Base-by-base conservation (phyloP, 495 filamentous ascomycete genomes). In the Trichocladium uniseriatum region DNA sequence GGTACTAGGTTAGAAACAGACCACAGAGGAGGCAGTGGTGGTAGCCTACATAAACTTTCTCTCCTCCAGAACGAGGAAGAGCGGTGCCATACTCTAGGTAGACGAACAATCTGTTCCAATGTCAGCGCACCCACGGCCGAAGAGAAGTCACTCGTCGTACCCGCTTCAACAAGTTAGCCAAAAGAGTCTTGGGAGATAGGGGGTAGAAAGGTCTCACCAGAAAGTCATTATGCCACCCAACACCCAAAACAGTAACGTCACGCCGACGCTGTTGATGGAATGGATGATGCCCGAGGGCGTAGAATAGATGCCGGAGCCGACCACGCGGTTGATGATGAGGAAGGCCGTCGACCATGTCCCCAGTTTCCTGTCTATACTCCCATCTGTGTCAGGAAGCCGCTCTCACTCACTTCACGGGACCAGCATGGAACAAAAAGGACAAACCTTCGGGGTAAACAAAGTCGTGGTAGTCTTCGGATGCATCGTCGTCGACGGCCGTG, bases 381-480 rank as follows among this genome's bases (percentile, higher is more conserved):
- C 8, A 7, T 6, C 27, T 11, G 9, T 38, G 31, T 44, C 18
- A 52, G 51, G 10, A 19, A n/a, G 19, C 11, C 9, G 29, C 9
- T 16, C 22, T 39, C 32, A 4, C n/a, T 3, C 4, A 5, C 13
- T 19, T 11, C 20, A 11, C 16, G 8, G 0, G 7, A 20, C 13
- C 28, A n/a, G 20, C n/a, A 2, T 14, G 14, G 19, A 27, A 28
- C 6, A 24, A 16, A n/a, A 21, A 38, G 36, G 40, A 43, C 18
- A 37, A 42, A 66, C 63, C 63, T 48, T 69, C 65, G 13, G 65
- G 65, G 43, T 57, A 66, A 5, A 69, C 58, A 31, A 66, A 69
- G 38, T 68, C 64, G 28, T 58, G 52, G 43, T 63, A 67, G 31
- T 65, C 64, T 2, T 57, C 56, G 10, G 52, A 54, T 6, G 46